phyloP scores from a whole-genome alignment of 495 filamentous ascomycete genomes.

The Lepraria neglecta region DNA sequence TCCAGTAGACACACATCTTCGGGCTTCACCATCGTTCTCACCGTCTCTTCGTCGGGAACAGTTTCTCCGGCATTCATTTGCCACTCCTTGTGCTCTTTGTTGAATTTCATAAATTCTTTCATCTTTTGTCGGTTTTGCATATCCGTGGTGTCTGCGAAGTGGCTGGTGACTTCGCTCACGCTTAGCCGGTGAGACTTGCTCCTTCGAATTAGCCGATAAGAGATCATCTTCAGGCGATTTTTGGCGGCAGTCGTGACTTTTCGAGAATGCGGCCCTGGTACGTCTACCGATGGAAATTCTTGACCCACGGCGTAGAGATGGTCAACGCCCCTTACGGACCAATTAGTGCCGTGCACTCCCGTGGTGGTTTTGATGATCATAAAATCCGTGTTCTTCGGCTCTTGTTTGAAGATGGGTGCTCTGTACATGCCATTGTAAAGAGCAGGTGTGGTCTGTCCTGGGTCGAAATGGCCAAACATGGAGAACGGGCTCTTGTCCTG shows the following conservation, averaged over 20 bases:
- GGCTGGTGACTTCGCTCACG: constrained; percentile 73
- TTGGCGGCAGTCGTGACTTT: constrained; percentile 92
- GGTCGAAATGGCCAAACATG: constrained; percentile 86
- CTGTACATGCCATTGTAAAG: constrained; percentile 93
- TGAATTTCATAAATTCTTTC: constrained; percentile 88
- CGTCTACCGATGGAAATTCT: constrained; percentile 80
- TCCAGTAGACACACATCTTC: constrained; percentile 93
- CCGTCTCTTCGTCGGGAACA: constrained; percentile 66
- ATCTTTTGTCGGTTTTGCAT: constrained; percentile 94
- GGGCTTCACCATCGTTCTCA: constrained; percentile 81
- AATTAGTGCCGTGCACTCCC: constrained; percentile 62
- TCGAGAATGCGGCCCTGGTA: constrained; percentile 86
- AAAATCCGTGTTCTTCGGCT: constrained; percentile 73
- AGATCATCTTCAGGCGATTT: constrained; percentile 91
- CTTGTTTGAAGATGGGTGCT: constrained; percentile 86
- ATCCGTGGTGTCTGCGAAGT: constrained; percentile 84
- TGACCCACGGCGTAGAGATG: constrained; percentile 87
- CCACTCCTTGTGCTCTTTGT: constrained; percentile 81
- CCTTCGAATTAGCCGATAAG: constrained; percentile 75
- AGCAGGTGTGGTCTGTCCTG: constrained; percentile 80
- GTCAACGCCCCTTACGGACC: constrained; percentile 80
- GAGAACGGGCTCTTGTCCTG: constrained; percentile 95
- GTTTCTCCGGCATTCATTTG: constrained; percentile 62
- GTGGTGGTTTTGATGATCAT: constrained; percentile 76
- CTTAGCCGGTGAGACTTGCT: constrained; percentile 60